Conservation (phyloP, 2,329 filamentous ascomycete genomes). For the Talaromyces piceae region DNA sequence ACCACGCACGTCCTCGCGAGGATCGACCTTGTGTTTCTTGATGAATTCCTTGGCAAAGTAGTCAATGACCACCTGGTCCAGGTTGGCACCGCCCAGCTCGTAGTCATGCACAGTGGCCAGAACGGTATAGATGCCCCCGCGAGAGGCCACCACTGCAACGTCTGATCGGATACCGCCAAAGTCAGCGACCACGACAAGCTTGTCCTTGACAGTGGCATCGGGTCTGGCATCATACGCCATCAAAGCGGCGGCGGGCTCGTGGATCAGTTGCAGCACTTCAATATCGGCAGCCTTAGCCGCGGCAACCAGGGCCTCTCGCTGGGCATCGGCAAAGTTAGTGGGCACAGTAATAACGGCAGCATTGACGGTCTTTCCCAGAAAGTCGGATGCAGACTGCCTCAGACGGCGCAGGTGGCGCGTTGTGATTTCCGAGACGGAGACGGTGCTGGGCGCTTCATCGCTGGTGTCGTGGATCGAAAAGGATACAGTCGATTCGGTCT, state of each 20-base stretch:
- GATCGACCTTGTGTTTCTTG: slow-evolving; percentile 91
- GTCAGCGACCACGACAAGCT: slow-evolving; percentile 85
- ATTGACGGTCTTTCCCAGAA: slow-evolving; percentile 84
- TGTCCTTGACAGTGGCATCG: slow-evolving; percentile 68
- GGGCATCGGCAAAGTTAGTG: slow-evolving; percentile 83
- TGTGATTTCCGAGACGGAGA: slow-evolving; percentile 73
- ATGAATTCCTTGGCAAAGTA: slow-evolving; percentile 98
- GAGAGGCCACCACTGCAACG: slow-evolving; percentile 79
- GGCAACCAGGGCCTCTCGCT: slow-evolving; percentile 71
- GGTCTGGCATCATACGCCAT: slow-evolving; percentile 86
- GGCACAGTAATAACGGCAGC: slow-evolving; percentile 92
- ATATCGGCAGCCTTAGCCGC: slow-evolving; percentile 74
- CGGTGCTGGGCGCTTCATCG: slow-evolving; percentile 56
- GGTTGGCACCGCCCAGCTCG: slow-evolving; percentile 75
- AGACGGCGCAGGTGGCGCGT: slow-evolving; percentile 80
- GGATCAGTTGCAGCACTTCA: slow-evolving; percentile 86
- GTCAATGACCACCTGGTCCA: slow-evolving; percentile 88
- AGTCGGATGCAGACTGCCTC: slow-evolving; percentile 77
- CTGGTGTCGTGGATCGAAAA: slow-evolving; percentile 77
- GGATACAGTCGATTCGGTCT: slow-evolving; percentile 62
- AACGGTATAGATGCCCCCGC: slow-evolving; percentile 93
- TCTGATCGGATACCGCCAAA: slow-evolving; percentile 89
- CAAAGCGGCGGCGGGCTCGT: slow-evolving; percentile 80
- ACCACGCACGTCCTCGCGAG: slow-evolving; percentile 69
- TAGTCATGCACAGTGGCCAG: slow-evolving; percentile 93